These are phyloP conservation scores for Colletotrichum plurivorum DNA, from an alignment of 2,329 filamentous ascomycete species.

Conservation along the genomic window DNA sequence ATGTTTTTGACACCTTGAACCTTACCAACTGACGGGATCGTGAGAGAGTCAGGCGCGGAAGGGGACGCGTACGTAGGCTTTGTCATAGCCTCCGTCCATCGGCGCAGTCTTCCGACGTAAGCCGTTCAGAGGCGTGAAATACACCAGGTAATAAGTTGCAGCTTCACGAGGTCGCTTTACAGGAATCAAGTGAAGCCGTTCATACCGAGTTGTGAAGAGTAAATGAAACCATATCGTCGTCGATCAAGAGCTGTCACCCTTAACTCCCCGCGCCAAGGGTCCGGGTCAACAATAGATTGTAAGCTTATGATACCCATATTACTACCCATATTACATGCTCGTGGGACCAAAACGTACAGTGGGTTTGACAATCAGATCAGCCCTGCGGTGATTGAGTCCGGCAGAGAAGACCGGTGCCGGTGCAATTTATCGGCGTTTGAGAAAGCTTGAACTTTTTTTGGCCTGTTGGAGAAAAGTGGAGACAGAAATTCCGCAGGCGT, in stretches of 20 bases:
- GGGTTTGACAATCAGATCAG: slow-evolving; percentile 9
- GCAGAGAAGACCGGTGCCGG: neutral
- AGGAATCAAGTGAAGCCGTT: neutral
- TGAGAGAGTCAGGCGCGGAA: slow-evolving; percentile 6
- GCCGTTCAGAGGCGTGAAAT: neutral
- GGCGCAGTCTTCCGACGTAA: neutral
- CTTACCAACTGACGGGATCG: slow-evolving; percentile 20
- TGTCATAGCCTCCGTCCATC: slow-evolving; percentile 6
- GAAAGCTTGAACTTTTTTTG: slow-evolving; percentile 27
- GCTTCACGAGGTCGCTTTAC: too few relatives aligned
- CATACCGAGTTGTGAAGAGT: neutral
- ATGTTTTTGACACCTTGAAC: slow-evolving; percentile 32
- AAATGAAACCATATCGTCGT: neutral
- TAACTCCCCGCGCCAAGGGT: neutral
- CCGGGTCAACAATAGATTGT: slow-evolving; percentile 22
- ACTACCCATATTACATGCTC: slow-evolving; percentile 34
- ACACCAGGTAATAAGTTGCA: too few relatives aligned
- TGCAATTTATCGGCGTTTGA: slow-evolving; percentile 29
- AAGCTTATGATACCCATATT: slow-evolving; percentile 35
- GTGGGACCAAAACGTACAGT: slow-evolving; percentile 16
- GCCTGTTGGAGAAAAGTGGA: slow-evolving; percentile 34
- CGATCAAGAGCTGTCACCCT: neutral
- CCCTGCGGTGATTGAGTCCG: slow-evolving; percentile 25
- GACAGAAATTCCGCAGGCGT: neutral
- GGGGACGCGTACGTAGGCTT: slow-evolving; percentile 21